Percentiles rank a stretch among this genome's conserved stretches.
Evolutionary conservation across 2,329 filamentous ascomycete genomes (phyloP).

Genomic region (Apiospora koreana): DNA sequence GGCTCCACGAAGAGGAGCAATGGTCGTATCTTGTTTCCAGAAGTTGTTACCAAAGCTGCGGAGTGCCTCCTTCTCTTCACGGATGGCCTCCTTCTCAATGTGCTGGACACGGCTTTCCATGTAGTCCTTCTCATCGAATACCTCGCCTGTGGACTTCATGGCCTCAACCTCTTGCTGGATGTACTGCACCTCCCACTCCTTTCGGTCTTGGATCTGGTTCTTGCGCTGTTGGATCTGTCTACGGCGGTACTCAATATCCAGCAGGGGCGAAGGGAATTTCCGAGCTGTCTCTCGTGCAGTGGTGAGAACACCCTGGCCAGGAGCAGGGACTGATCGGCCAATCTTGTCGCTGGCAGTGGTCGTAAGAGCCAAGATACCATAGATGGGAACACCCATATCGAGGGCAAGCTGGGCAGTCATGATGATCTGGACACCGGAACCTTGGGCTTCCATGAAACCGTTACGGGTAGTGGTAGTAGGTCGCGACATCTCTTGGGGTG

Average conservation of each 20-base stretch:
- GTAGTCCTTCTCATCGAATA: slow-evolving; percentile 83
- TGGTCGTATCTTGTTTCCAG: slow-evolving; percentile 94
- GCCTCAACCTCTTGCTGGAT: slow-evolving; percentile 90
- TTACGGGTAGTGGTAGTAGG: slow-evolving; percentile 95
- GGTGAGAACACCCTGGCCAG: slow-evolving; percentile 94
- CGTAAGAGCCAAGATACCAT: slow-evolving; percentile 90
- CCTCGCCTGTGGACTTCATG: slow-evolving; percentile 77
- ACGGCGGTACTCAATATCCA: slow-evolving; percentile 97
- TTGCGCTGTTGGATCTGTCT: slow-evolving; percentile 93
- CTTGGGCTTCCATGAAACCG: slow-evolving; percentile 99
- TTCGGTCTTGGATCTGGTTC: slow-evolving; percentile 94
- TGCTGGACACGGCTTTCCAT: slow-evolving; percentile 81
- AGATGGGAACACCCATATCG: slow-evolving; percentile 98
- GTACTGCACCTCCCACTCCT: slow-evolving; percentile 91
- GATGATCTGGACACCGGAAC: slow-evolving; percentile 96
- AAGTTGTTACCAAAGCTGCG: slow-evolving; percentile 96
- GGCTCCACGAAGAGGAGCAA: slow-evolving; percentile 92
- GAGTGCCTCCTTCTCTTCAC: slow-evolving; percentile 92
- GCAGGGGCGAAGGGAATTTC: slow-evolving; percentile 91
- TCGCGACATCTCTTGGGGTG: slow-evolving; percentile 95
- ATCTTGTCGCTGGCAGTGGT: slow-evolving; percentile 99
- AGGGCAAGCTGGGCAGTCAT: slow-evolving; percentile 96
- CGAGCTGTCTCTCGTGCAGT: slow-evolving; percentile 87
- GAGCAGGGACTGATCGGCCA: slow-evolving; percentile 93
- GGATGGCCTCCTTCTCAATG: slow-evolving; percentile 82